Conservation (phyloP, 805 yeast species). For the Candida caryicola region DNA sequence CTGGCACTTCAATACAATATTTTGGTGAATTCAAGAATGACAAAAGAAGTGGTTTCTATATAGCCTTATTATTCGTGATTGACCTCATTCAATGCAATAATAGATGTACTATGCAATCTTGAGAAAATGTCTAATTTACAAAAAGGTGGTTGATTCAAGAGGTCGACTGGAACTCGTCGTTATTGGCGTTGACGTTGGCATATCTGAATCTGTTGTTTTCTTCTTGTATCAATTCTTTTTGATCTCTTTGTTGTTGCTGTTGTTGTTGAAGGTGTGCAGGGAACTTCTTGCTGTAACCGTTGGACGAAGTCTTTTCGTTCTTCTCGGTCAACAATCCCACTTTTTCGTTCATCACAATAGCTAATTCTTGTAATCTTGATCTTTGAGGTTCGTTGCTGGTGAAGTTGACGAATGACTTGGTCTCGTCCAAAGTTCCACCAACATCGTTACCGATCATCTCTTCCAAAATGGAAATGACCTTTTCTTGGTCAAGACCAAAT, state of each 20-base stretch:
- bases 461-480: constrained; percentile 62
- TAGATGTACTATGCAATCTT: constrained; percentile 1
- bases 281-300: constrained; percentile 56
- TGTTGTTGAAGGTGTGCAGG: constrained; percentile 37
- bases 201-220: constrained; percentile 42
- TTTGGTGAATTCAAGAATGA: background rate
- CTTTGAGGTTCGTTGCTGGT: constrained; percentile 70
- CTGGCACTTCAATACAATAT: background rate
- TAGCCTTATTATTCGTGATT: background rate
- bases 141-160: constrained; percentile 12
- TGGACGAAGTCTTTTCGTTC: constrained; percentile 78
- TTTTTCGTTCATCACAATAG: constrained; percentile 79
- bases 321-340: constrained; percentile 74
- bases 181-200: constrained; percentile 43
- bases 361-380: constrained; percentile 82
- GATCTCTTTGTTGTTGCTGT: constrained; percentile 26
- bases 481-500: constrained; percentile 59
- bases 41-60: background rate
- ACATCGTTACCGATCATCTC: constrained; percentile 80
- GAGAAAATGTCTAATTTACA: constrained; percentile 3
- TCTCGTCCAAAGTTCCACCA: constrained; percentile 69
- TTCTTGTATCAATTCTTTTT: constrained; percentile 32
- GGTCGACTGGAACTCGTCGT: constrained; percentile 43
- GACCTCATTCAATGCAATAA: constrained; percentile 2
- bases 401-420: constrained; percentile 60